phyloP scores from a whole-genome alignment of 2,329 filamentous ascomycete genomes.

The Hypoxylon sp. region DNA sequence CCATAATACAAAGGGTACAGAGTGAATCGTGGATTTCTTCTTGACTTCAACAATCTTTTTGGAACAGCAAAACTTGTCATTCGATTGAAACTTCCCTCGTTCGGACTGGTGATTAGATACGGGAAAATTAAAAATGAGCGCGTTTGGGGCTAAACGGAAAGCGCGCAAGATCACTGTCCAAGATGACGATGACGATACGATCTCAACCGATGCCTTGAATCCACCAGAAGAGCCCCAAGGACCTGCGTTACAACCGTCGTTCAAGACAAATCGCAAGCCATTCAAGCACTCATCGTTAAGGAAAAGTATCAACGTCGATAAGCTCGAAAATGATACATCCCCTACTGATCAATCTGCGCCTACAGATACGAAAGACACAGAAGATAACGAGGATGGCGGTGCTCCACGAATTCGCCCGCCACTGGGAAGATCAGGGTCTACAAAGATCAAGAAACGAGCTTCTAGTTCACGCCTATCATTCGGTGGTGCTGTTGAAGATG shows the following conservation, averaged over 20 bases:
- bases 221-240: constrained; percentile 54
- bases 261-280: constrained; percentile 65
- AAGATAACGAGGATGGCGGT: constrained; percentile 62
- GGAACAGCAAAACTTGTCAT: background rate
- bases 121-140: constrained; percentile 61
- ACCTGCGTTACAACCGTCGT: constrained; percentile 56
- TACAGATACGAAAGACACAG: constrained; percentile 49
- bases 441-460: constrained; percentile 78
- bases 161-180: constrained; percentile 81
- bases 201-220: constrained; percentile 46
- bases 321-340: constrained; percentile 58
- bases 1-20: constrained; percentile 25
- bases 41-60: constrained; percentile 7
- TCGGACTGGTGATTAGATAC: background rate
- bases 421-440: constrained; percentile 63
- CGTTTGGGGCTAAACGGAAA: constrained; percentile 74
- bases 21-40: constrained; percentile 13
- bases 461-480: constrained; percentile 79
- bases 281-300: constrained; percentile 72
- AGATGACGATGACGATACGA: constrained; percentile 65
- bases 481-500: constrained; percentile 68
- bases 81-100: background rate
- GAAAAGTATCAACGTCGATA: constrained; percentile 67
- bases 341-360: constrained; percentile 38
- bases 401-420: constrained; percentile 66